These are phyloP conservation scores for Friedmanniomyces endolithicus DNA, from an alignment of 495 filamentous ascomycete species.

Conservation along the genomic window DNA sequence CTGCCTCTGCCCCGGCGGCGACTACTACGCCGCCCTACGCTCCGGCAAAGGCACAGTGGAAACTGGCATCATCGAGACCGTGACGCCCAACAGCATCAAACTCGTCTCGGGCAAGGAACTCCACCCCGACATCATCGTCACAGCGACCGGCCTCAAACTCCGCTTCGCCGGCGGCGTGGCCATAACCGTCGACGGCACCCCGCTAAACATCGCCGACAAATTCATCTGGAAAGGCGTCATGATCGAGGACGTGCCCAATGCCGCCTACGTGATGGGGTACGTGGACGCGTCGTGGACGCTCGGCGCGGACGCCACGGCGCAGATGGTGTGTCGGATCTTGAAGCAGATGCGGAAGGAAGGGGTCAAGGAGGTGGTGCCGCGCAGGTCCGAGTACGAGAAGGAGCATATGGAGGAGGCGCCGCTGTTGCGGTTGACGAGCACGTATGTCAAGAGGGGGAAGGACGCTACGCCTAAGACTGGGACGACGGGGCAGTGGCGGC, in stretches of 20 bases:
- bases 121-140: slow-evolving; percentile 59
- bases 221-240: slow-evolving; percentile 49
- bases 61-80: slow-evolving; percentile 54
- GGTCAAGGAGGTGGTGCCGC: slow-evolving; percentile 24
- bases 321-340: slow-evolving; percentile 36
- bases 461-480: slow-evolving; percentile 35
- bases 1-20: slow-evolving; percentile 56
- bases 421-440: slow-evolving; percentile 38
- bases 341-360: slow-evolving; percentile 33
- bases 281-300: slow-evolving; percentile 49
- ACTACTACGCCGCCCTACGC: slow-evolving; percentile 55
- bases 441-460: slow-evolving; percentile 37
- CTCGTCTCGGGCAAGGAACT: slow-evolving; percentile 44
- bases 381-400: slow-evolving; percentile 22
- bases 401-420: slow-evolving; percentile 27
- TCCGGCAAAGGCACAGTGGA: slow-evolving; percentile 47
- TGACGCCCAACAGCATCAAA: slow-evolving; percentile 46
- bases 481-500: slow-evolving; percentile 41
- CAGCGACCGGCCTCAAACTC: slow-evolving; percentile 58
- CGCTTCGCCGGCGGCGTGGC: slow-evolving; percentile 39
- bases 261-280: slow-evolving; percentile 45
- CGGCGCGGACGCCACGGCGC: slow-evolving; percentile 43
- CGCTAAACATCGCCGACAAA: slow-evolving; percentile 35
- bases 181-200: slow-evolving; percentile 44
- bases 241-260: slow-evolving; percentile 48